Evolutionary conservation across 2,329 filamentous ascomycete genomes (phyloP).

Genomic region (Calycina herbarum): DNA sequence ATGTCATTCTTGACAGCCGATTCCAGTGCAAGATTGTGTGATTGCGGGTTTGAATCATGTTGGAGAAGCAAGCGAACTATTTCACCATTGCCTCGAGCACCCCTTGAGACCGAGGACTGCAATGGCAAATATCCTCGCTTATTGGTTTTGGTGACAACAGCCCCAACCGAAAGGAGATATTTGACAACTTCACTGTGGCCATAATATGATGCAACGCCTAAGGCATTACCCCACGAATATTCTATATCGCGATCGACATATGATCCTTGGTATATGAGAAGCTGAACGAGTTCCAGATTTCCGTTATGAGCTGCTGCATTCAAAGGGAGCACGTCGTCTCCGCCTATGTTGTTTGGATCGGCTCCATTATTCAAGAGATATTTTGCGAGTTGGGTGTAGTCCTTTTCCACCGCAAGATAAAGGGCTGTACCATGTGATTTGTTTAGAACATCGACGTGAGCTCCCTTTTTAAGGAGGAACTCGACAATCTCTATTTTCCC

Average conservation of each 20-base stretch:
- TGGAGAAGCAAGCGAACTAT: background rate
- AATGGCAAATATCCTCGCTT: background rate
- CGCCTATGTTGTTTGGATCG: slow-evolving; percentile 3
- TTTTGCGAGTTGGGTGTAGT: slow-evolving; percentile 1
- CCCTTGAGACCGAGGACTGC: background rate
- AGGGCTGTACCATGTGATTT: slow-evolving; percentile 2
- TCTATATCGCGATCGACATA: background rate
- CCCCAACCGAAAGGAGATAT: background rate
- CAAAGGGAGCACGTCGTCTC: background rate
- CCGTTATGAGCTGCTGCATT: slow-evolving; percentile 7
- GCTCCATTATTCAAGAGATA: slow-evolving; percentile 5
- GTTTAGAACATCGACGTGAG: slow-evolving; percentile 3
- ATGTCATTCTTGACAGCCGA: slow-evolving; percentile 3
- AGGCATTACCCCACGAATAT: slow-evolving; percentile 1
- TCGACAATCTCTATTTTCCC: slow-evolving; percentile 9
- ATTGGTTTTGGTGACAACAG: background rate
- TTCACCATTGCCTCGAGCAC: slow-evolving; percentile 1
- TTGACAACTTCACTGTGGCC: slow-evolving; percentile 5
- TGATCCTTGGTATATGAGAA: background rate
- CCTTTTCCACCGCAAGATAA: background rate
- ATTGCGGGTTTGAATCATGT: background rate
- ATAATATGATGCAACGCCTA: slow-evolving; percentile 8
- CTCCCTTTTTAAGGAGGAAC: slow-evolving; percentile 2
- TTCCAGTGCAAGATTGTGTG: slow-evolving; percentile 4
- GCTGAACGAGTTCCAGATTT: slow-evolving; percentile 6